These are phyloP conservation scores for Aechmea fasciata DNA, from an alignment of 176 grass and related monocot species.

Conservation along the genomic window DNA sequence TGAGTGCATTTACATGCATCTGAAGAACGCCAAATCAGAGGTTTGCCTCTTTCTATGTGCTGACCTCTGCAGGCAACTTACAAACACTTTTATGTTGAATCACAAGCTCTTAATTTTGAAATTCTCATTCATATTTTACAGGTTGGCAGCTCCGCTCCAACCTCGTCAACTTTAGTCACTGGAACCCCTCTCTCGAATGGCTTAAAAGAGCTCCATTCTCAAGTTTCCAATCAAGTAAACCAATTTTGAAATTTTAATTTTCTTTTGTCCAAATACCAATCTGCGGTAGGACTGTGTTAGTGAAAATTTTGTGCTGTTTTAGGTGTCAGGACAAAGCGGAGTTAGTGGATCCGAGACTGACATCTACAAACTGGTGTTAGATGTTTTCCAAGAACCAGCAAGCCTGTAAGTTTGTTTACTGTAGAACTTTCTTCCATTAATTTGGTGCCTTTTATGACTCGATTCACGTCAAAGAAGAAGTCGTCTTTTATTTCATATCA, in stretches of 20 bases:
- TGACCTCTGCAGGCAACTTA: not conserved
- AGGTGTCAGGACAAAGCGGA: constrained; percentile 15
- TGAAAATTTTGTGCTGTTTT: constrained; percentile 6
- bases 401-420: constrained; percentile 43
- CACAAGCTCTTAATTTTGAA: constrained; percentile 4
- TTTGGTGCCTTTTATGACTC: not conserved
- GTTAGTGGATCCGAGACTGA: constrained; percentile 35
- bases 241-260: constrained; percentile 7
- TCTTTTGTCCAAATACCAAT: not conserved
- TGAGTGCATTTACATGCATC: constrained; percentile 69
- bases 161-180: constrained; percentile 20
- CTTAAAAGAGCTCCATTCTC: constrained; percentile 28
- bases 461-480: not conserved
- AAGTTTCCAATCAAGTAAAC: constrained; percentile 40
- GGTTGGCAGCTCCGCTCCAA: constrained; percentile 31
- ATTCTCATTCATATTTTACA: constrained; percentile 9
- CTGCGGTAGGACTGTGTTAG: not conserved
- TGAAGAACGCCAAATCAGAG: constrained; percentile 65
- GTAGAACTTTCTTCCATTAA: not conserved
- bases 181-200: constrained; percentile 28
- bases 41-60: constrained; percentile 20
- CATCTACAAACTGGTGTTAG: constrained; percentile 48
- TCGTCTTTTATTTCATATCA: not conserved
- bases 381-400: constrained; percentile 74
- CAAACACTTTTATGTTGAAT: not conserved